Evolutionary conservation across 2,329 filamentous ascomycete species (phyloP), one percentile per base, ranked within the genome.

Genomic region (Penicillium sp.): DNA sequence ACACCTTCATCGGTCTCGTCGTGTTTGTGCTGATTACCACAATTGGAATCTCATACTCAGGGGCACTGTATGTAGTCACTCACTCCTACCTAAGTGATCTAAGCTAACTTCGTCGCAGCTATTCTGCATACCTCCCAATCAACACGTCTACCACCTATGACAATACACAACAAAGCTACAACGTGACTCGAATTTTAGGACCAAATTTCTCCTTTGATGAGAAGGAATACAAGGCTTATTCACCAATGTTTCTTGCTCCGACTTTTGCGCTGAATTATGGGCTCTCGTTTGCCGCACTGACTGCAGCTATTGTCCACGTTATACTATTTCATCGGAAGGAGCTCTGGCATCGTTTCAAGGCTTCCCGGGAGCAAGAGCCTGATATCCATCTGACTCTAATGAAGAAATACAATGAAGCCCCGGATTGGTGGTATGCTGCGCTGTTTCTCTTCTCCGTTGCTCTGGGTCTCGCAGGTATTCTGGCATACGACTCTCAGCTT

Each of bases 311-410:
- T 6, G 61, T 71, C 18, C 68, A 73, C 45, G 66, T 68, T 14
- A 60, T 64, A 36, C 62, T 72, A 10, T 70, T 70, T 55, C 67
- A 74, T 44, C 62, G 69, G 31, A 60, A 62, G 27, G 70, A 73
- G 49, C 70, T 73, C 10, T 68, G 65, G 64, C 62, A 65, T 49
- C 62, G 65, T 40, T 68, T 68, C 34, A 70, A 61, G 38, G 60
- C 65, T 38, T 56, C 68, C 18, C 62, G 61, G 2, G 43, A 62
- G 5, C 56, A 62, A 24, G 56, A 57, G 42, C 61, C 82, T 66
- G 84, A 87, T 59, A 81, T 86, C 34, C 84, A 87, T 67, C 86
- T 86, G 81, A 84, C 81, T 55, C 71, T 86, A 21, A 87, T 87
- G 84, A 76, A 71, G 49, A 84, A 83, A 63, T 87, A 87, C 1